These are phyloP conservation scores for Cystobasidium sp. DNA, from an alignment of 1,284 basidiomycete species.

Conservation along the genomic window DNA sequence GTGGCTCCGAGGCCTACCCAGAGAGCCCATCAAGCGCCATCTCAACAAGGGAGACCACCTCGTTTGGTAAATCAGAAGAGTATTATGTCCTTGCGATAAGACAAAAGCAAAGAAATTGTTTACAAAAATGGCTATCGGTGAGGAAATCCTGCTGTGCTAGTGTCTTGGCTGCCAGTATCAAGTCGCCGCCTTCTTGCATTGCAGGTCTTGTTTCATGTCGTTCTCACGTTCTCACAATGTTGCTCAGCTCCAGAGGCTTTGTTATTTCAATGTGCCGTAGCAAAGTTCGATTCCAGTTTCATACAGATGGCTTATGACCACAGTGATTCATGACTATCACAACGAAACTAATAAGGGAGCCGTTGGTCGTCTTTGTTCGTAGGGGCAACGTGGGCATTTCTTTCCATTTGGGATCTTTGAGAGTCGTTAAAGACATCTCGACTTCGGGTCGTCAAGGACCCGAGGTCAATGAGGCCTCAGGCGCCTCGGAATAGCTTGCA, in stretches of 20 bases:
- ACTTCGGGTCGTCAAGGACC: background rate
- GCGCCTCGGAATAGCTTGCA: slow-evolving; percentile 17
- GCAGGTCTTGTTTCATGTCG: too few relatives aligned
- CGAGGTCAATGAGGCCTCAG: background rate
- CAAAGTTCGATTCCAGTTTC: too few relatives aligned
- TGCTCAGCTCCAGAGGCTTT: too few relatives aligned
- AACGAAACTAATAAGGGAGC: background rate
- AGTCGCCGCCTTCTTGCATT: too few relatives aligned
- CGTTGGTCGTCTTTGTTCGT: slow-evolving; percentile 11
- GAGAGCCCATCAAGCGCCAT: background rate
- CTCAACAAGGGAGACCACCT: background rate
- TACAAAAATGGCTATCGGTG: too few relatives aligned
- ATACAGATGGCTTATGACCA: too few relatives aligned
- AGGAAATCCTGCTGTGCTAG: too few relatives aligned
- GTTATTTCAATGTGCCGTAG: too few relatives aligned
- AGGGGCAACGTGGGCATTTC: background rate
- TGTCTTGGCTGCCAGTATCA: too few relatives aligned
- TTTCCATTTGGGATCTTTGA: background rate
- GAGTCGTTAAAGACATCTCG: background rate
- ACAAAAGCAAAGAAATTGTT: too few relatives aligned
- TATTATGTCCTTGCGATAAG: slow-evolving; percentile 18
- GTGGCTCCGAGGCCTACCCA: background rate
- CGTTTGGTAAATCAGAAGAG: slow-evolving; percentile 9
- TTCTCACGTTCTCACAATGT: too few relatives aligned
- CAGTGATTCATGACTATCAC: too few relatives aligned